A percentile compares a stretch with the other conserved stretches of the same genome.
Evolutionary conservation across 441 rosid species (phyloP).

Genomic region (Jatropha podagrica): DNA sequence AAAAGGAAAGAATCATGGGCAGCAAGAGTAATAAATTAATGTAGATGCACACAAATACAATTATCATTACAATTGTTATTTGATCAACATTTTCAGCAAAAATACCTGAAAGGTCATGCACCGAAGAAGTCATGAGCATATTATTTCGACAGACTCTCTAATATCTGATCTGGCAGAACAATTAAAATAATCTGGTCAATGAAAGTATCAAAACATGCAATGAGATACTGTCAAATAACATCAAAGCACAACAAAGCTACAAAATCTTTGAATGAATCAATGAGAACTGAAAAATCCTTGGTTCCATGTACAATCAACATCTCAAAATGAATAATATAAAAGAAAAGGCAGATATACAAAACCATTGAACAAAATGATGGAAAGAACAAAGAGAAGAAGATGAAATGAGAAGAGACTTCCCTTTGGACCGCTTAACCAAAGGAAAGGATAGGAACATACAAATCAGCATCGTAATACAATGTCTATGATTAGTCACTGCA

Average conservation of each 20-base stretch:
- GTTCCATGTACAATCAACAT: not conserved
- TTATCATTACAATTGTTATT: conserved; percentile 14
- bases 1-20: too few relatives aligned
- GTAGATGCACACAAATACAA: not conserved
- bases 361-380: not conserved
- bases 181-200: conserved; percentile 21
- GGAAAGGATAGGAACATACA: not conserved
- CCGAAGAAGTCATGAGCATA: conserved; percentile 56
- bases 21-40: too few relatives aligned
- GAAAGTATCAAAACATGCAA: conserved; percentile 6
- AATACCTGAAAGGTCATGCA: conserved; percentile 54
- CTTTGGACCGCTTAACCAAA: not conserved
- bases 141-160: conserved; percentile 21
- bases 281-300: not conserved
- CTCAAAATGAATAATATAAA: conserved; percentile 6
- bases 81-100: conserved; percentile 16
- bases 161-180: conserved; percentile 31
- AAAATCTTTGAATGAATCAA: not conserved
- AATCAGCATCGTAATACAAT: not conserved
- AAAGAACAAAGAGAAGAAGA: not conserved
- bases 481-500: not conserved
- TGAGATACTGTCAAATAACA: conserved; percentile 9
- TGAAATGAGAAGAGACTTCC: conserved; percentile 6
- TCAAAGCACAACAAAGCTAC: conserved; percentile 9
- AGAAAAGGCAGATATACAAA: conserved; percentile 3